Evolutionary conservation across 2,329 filamentous ascomycete genomes (phyloP).

Genomic region (Aspergillus felis): DNA sequence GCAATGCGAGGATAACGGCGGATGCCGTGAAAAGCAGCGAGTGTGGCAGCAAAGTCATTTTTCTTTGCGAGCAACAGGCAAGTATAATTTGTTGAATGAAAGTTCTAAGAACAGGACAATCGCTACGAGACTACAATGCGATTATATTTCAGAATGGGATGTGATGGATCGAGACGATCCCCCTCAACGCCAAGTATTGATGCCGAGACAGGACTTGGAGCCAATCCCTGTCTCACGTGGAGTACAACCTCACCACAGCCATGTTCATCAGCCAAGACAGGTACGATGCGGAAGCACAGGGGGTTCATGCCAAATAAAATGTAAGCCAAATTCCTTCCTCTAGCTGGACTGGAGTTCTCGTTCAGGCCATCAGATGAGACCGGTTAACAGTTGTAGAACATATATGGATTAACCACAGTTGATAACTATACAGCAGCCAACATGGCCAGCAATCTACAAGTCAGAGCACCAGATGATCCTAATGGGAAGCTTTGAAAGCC

Average conservation of each 20-base stretch:
- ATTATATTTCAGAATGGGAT: neutral
- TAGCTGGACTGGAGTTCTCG: neutral
- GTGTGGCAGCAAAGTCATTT: slow-evolving; percentile 6
- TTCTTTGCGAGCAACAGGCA: neutral
- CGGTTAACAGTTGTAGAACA: neutral
- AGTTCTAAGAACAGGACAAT: neutral
- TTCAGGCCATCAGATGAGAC: neutral
- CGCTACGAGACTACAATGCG: neutral
- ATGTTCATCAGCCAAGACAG: neutral
- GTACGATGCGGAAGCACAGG: neutral
- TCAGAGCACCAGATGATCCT: neutral
- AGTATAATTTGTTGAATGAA: neutral
- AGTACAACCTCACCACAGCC: neutral
- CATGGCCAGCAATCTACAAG: neutral
- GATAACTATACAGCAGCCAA: neutral
- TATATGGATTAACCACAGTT: neutral
- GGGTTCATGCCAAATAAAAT: neutral
- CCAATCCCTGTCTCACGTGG: slow-evolving; percentile 18
- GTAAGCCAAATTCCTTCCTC: neutral
- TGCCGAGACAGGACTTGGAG: neutral
- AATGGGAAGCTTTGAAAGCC: slow-evolving; percentile 10
- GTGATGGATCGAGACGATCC: neutral
- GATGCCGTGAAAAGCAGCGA: slow-evolving; percentile 17
- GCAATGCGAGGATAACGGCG: slow-evolving; percentile 20
- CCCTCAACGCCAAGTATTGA: neutral